Conservation (phyloP, 2,329 filamentous ascomycete genomes). For the Talaromyces sp. region DNA sequence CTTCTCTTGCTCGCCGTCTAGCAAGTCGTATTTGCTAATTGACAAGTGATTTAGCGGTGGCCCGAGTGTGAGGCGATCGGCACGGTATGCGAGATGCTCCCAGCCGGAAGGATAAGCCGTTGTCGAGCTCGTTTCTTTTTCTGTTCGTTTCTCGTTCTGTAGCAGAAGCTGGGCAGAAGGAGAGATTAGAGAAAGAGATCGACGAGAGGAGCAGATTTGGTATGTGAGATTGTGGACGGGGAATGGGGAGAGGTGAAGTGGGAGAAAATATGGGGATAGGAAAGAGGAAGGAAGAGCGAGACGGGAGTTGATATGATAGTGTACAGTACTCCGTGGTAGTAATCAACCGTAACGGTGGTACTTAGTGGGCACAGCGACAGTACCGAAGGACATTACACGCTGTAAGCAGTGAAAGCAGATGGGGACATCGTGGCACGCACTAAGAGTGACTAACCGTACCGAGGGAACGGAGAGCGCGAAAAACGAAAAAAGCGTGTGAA, state of each 20-base stretch:
- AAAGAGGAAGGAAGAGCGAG: background rate
- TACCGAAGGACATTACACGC: background rate
- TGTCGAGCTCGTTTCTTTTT: conserved; percentile 8
- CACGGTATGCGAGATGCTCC: conserved; percentile 20
- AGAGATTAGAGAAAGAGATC: conserved; percentile 19
- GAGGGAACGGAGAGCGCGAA: conserved; percentile 16
- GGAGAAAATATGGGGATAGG: conserved; percentile 12
- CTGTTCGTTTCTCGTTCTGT: conserved; percentile 14
- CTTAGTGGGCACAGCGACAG: background rate
- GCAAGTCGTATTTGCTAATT: background rate
- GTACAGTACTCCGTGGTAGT: conserved; percentile 5
- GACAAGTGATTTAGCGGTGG: conserved; percentile 18
- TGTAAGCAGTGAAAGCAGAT: background rate
- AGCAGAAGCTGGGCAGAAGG: conserved; percentile 22
- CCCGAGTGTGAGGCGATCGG: conserved; percentile 24
- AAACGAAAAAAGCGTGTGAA: conserved; percentile 7
- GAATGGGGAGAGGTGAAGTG: conserved; percentile 14
- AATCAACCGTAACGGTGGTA: background rate
- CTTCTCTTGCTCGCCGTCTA: background rate
- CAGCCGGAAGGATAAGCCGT: conserved; percentile 17
- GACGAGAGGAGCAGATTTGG: conserved; percentile 18
- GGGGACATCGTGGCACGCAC: conserved; percentile 9
- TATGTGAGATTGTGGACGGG: conserved; percentile 13
- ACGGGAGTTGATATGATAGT: conserved; percentile 19
- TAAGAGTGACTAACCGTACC: conserved; percentile 15